A percentile compares a stretch with the other conserved stretches of the same genome.
Conservation (phyloP, 2,329 filamentous ascomycete species). For the Alternaria ethzedia region DNA sequence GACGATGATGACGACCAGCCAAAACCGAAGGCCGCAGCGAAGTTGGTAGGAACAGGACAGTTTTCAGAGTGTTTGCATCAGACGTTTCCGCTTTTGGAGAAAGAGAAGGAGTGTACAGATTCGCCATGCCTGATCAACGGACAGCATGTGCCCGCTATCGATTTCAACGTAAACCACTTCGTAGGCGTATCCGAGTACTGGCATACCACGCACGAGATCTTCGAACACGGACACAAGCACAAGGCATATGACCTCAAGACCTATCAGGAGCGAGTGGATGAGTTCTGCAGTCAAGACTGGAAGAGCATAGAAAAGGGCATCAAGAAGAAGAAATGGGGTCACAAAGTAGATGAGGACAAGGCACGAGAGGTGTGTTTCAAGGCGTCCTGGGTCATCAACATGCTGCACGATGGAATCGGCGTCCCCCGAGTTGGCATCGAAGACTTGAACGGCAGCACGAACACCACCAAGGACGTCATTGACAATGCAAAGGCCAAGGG, state of each 20-base stretch:
- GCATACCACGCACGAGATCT: constrained; percentile 97
- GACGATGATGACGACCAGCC: constrained; percentile 42
- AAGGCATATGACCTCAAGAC: constrained; percentile 88
- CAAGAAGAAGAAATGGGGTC: constrained; percentile 70
- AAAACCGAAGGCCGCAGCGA: constrained; percentile 42
- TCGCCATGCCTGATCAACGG: constrained; percentile 89
- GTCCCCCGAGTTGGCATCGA: constrained; percentile 86
- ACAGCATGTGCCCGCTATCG: constrained; percentile 90
- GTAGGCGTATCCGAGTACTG: constrained; percentile 98
- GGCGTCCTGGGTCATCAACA: constrained; percentile 95
- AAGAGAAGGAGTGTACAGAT: constrained; percentile 83
- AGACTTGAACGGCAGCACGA: constrained; percentile 62
- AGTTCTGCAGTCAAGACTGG: constrained; percentile 89
- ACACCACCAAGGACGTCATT: constrained; percentile 74
- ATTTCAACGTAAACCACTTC: constrained; percentile 97
- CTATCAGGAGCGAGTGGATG: constrained; percentile 82
- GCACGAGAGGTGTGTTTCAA: constrained; percentile 96
- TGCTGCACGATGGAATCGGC: constrained; percentile 94
- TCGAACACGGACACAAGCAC: constrained; percentile 75
- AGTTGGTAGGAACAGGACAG: constrained; percentile 80
- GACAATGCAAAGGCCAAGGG: constrained; percentile 74
- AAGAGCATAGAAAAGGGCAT: constrained; percentile 72
- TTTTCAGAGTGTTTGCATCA: constrained; percentile 84
- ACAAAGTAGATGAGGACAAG: constrained; percentile 74
- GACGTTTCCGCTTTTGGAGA: constrained; percentile 86